These are phyloP conservation scores for Diaporthe batatas DNA, from an alignment of 2,329 filamentous ascomycete genomes.

Conservation along the genomic window DNA sequence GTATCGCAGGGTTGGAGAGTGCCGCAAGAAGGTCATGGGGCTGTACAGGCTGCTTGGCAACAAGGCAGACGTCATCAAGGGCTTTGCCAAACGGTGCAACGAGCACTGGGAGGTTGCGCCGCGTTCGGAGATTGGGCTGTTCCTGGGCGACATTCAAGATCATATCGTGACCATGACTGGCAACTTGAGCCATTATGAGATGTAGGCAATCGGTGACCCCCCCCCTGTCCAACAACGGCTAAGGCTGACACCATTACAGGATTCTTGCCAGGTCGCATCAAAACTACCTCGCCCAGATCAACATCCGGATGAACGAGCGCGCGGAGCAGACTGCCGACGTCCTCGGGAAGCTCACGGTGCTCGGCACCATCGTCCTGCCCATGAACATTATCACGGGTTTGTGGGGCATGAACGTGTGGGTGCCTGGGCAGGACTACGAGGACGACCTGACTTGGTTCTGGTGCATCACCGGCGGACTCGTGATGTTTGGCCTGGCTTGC, in stretches of 20 bases:
- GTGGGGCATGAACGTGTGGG: slow-evolving; percentile 99
- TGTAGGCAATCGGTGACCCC: slow-evolving; percentile 68
- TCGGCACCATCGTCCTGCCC: slow-evolving; percentile 95
- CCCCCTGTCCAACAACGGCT: slow-evolving; percentile 41
- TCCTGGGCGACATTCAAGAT: slow-evolving; percentile 97
- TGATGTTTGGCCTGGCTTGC: slow-evolving; percentile 84
- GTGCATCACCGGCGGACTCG: slow-evolving; percentile 78
- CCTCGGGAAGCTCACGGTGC: slow-evolving; percentile 91
- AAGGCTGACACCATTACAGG: slow-evolving; percentile 57
- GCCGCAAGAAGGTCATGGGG: slow-evolving; percentile 97
- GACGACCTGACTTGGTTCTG: slow-evolving; percentile 81
- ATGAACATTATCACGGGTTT: slow-evolving; percentile 99
- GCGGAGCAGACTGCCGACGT: slow-evolving; percentile 97
- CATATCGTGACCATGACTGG: slow-evolving; percentile 99
- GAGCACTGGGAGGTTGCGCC: slow-evolving; percentile 98
- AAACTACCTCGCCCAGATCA: slow-evolving; percentile 99
- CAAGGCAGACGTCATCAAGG: slow-evolving; percentile 99
- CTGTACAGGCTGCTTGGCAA: slow-evolving; percentile 93
- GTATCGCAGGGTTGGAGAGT: slow-evolving; percentile 92
- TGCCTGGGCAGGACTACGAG: slow-evolving; percentile 90
- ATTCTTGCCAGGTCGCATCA: slow-evolving; percentile 91
- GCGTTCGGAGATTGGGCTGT: slow-evolving; percentile 95
- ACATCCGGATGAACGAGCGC: slow-evolving; percentile 98
- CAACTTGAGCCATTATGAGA: slow-evolving; percentile 96
- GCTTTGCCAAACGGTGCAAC: slow-evolving; percentile 97